These are phyloP conservation scores for Scutellaria minor DNA, from an alignment of 257 asterid species.

Conservation along the genomic window DNA sequence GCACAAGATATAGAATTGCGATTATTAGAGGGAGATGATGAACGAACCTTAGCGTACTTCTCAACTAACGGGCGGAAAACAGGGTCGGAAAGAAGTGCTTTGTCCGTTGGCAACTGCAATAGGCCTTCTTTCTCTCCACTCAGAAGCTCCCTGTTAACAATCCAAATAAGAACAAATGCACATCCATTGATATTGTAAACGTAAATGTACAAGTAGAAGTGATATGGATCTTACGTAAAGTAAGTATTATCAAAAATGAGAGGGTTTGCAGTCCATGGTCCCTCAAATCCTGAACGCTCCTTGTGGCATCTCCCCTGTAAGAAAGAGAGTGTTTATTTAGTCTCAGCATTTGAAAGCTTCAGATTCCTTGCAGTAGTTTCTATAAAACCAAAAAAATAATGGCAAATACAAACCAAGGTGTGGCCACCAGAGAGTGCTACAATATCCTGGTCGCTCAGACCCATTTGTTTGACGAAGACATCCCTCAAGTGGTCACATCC, in stretches of 20 bases:
- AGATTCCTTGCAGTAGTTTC: not conserved
- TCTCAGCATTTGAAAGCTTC: not conserved
- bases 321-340: not conserved
- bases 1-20: not conserved
- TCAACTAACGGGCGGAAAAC: constrained; percentile 74
- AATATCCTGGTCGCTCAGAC: constrained; percentile 77
- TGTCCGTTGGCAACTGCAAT: constrained; percentile 78
- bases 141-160: constrained; percentile 65
- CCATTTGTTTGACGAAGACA: constrained; percentile 84
- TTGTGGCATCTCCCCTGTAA: constrained; percentile 85
- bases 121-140: constrained; percentile 79
- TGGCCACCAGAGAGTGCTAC: constrained; percentile 92
- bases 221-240: constrained; percentile 55
- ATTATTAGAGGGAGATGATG: not conserved
- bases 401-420: constrained; percentile 63
- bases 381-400: not conserved
- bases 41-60: constrained; percentile 68
- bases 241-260: constrained; percentile 78
- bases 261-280: constrained; percentile 86
- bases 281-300: constrained; percentile 93
- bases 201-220: not conserved
- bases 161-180: not conserved
- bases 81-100: constrained; percentile 70
- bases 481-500: constrained; percentile 88
- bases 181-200: too few species aligned